Conservation (phyloP, 352 stramenopile genomes). For the Globisporangium viniferum region DNA sequence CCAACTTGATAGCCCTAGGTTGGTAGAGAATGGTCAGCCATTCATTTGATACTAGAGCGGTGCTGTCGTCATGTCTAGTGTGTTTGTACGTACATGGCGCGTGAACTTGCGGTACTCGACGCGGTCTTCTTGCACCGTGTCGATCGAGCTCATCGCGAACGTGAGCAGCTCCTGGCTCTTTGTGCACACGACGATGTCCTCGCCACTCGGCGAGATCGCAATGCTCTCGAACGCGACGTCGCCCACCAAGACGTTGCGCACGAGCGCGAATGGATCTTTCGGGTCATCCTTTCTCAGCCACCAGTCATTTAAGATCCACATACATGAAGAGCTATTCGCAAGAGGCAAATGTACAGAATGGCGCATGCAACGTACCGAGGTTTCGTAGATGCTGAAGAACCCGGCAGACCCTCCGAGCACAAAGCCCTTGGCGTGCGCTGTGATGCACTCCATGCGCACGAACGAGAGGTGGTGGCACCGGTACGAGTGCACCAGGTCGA, state of each 20-base stretch:
- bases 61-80: not conserved
- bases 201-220: constrained; percentile 59
- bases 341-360: not conserved
- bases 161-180: constrained; percentile 66
- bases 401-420: constrained; percentile 66
- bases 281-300: constrained; percentile 47
- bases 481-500: constrained; percentile 67
- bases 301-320: not conserved
- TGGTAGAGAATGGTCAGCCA: not conserved
- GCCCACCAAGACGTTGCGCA: constrained; percentile 61
- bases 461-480: constrained; percentile 63
- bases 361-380: constrained; percentile 34
- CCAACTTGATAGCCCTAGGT: constrained; percentile 57
- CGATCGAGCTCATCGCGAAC: constrained; percentile 68
- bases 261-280: constrained; percentile 77
- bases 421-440: constrained; percentile 64
- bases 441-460: constrained; percentile 71
- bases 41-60: not conserved
- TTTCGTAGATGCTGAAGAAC: constrained; percentile 77
- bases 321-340: not conserved
- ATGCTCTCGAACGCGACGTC: constrained; percentile 79
- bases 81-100: constrained; percentile 34
- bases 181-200: constrained; percentile 58
- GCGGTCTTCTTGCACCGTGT: constrained; percentile 71
- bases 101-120: constrained; percentile 67